phyloP scores from a whole-genome alignment of 2,329 filamentous ascomycete genomes.

The Beauveria australis region DNA sequence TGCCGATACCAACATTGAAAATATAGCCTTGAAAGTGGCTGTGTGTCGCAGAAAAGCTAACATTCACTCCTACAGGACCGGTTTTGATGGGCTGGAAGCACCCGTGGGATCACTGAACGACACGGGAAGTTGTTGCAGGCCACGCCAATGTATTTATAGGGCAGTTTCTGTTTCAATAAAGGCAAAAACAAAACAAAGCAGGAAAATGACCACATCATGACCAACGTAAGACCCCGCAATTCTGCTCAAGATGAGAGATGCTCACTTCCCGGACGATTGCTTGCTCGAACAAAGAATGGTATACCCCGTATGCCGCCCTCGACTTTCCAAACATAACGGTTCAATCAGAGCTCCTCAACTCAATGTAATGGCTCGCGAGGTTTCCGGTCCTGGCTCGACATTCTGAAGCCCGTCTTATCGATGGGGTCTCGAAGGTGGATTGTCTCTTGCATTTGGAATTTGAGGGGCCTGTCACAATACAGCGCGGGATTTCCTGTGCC shows the following conservation, averaged over 20 bases:
- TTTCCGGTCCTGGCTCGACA: too few relatives aligned
- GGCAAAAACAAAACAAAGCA: background rate
- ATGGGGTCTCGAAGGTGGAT: too few relatives aligned
- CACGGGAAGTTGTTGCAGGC: background rate
- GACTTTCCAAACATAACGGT: slow-evolving; percentile 48
- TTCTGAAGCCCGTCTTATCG: too few relatives aligned
- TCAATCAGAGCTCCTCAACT: too few relatives aligned
- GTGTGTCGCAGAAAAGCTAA: background rate
- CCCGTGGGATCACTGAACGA: slow-evolving; percentile 80
- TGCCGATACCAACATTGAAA: background rate
- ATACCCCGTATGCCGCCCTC: slow-evolving; percentile 61
- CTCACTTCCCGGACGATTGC: slow-evolving; percentile 31
- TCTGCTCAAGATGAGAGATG: background rate
- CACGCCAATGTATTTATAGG: background rate
- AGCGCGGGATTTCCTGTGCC: too few relatives aligned
- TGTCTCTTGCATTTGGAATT: too few relatives aligned
- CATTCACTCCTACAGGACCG: slow-evolving; percentile 39
- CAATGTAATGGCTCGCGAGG: too few relatives aligned
- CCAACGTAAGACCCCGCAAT: too few relatives aligned
- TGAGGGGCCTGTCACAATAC: too few relatives aligned
- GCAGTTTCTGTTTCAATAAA: background rate
- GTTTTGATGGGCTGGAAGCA: slow-evolving; percentile 89
- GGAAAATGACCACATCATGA: too few relatives aligned
- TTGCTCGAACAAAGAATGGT: slow-evolving; percentile 60
- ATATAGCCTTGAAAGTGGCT: background rate